A percentile compares a stretch with the other conserved stretches of the same genome.
Conservation (phyloP, 768 basidiomycete species). For the Phallus indusiatus region DNA sequence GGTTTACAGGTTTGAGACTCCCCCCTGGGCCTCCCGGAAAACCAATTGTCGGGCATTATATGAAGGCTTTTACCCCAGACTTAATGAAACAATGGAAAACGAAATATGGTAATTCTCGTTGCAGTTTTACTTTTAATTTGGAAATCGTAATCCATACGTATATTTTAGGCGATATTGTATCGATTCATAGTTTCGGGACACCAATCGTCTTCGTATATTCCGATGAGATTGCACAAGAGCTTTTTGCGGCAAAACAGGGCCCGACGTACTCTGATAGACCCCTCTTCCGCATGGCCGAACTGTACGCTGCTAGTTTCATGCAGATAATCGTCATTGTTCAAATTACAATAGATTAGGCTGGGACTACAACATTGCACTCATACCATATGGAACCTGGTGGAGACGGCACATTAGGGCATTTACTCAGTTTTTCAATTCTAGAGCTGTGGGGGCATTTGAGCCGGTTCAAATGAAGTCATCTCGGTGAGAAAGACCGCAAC, state of each 20-base stretch:
- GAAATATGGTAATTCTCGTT: slow-evolving; percentile 13
- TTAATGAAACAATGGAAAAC: slow-evolving; percentile 14
- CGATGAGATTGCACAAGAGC: slow-evolving; percentile 28
- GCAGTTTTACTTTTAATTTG: neutral
- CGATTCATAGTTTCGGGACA: slow-evolving; percentile 35
- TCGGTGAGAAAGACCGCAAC: slow-evolving; percentile 6
- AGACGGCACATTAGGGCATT: slow-evolving; percentile 30
- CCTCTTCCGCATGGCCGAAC: slow-evolving; percentile 30
- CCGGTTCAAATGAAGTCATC: slow-evolving; percentile 27
- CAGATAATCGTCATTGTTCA: neutral
- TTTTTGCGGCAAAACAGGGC: slow-evolving; percentile 35
- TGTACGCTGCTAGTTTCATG: slow-evolving; percentile 25
- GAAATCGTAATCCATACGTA: neutral
- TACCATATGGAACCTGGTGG: slow-evolving; percentile 29
- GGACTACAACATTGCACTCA: slow-evolving; percentile 35
- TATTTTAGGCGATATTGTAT: slow-evolving; percentile 36
- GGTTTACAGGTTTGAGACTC: neutral
- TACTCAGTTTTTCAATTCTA: slow-evolving; percentile 27
- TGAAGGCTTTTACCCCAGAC: slow-evolving; percentile 10
- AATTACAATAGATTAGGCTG: neutral
- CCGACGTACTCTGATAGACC: slow-evolving; percentile 38
- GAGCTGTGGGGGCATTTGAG: slow-evolving; percentile 19
- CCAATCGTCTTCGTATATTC: slow-evolving; percentile 40
- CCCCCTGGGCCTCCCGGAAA: slow-evolving; percentile 17
- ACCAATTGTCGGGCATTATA: slow-evolving; percentile 18